Base-by-base conservation (phyloP, 2,329 filamentous ascomycete species). In the Colletotrichum godetiae region DNA sequence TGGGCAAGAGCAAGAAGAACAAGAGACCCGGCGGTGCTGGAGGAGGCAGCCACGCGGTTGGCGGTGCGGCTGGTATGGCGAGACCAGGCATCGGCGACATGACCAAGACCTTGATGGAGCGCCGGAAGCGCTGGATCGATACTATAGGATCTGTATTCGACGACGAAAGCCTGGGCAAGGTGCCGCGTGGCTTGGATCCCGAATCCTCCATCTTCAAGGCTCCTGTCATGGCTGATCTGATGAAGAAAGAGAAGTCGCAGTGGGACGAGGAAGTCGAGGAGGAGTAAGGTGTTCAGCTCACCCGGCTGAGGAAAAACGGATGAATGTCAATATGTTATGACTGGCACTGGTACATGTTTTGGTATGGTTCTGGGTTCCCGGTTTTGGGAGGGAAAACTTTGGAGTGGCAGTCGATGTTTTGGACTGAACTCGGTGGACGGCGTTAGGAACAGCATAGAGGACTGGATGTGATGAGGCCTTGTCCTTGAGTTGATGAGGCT, bases 1-100 rank as follows among this genome's bases (percentile, higher is more conserved):
- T 98, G 84, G 94, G 95, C 81, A 97, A 98, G 86, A 95, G 92
- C 82, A 97, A 97, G 83, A 98, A 97, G 85, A 92, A 95, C 70
- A 96, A 97, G 81, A 87, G 92, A 5, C 92, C 91, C 2, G 93
- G 94, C 57, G 94, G 93, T 66, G 92, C 93, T 2, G 92, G 92
- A 29, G 94, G 92, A 74, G 93, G 92, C 58, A 92, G 90, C 78
- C 89, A 94, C 83, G 79, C 86, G 75, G 83, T 87, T n/a, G 87
- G 87, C 42, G 87, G 85, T 15, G 90, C 85, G 35, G 86, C 89
- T 12, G 91, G 90, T 35, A 92, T 90, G 81, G 92, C 92, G 10
- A 87, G 92, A n/a, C 91, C 93, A 2, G 93, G 93, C 56, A 97
- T 99, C 67, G 97, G 97, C 33, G 97, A 99, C 82, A 89, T 95